Evolutionary conservation across 495 filamentous ascomycete genomes (phyloP).

Genomic region (Tuber borchii): DNA sequence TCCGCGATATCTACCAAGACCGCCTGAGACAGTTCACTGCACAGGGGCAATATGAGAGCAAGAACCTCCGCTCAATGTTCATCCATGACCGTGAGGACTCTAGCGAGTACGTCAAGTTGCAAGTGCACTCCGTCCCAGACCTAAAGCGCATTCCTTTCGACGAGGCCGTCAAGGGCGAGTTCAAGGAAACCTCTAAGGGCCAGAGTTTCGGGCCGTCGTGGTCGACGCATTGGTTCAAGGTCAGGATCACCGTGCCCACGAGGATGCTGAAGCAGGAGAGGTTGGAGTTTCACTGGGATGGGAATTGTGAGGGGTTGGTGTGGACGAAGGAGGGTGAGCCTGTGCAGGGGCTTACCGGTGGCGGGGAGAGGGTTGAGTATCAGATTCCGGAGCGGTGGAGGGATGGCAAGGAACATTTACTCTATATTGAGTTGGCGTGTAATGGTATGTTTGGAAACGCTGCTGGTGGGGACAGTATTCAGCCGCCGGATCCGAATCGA

Average conservation of each 20-base stretch:
- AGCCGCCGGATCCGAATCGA: conserved; percentile 76
- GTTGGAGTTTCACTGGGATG: conserved; percentile 93
- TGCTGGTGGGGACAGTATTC: conserved; percentile 70
- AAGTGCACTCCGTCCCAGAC: conserved; percentile 75
- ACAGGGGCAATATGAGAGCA: conserved; percentile 69
- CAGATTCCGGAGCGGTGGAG: conserved; percentile 68
- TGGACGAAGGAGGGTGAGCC: conserved; percentile 84
- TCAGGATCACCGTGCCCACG: conserved; percentile 67
- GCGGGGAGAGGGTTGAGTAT: conserved; percentile 83
- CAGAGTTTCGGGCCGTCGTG: conserved; percentile 84
- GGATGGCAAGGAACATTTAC: conserved; percentile 77
- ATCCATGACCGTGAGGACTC: conserved; percentile 61
- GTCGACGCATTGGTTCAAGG: conserved; percentile 97
- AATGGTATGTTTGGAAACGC: conserved; percentile 98
- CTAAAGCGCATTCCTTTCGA: conserved; percentile 78
- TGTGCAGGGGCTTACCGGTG: conserved; percentile 88
- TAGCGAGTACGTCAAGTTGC: conserved; percentile 73
- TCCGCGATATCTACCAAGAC: conserved; percentile 77
- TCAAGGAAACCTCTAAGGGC: conserved; percentile 67
- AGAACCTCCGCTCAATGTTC: conserved; percentile 58
- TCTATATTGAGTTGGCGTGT: conserved; percentile 98
- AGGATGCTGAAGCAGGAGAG: conserved; percentile 64
- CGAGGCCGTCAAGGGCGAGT: conserved; percentile 67
- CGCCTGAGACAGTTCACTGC: conserved; percentile 74
- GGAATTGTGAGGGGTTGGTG: conserved; percentile 81